A percentile compares a stretch with the other conserved stretches of the same genome.
Evolutionary conservation across 2,329 filamentous ascomycete species (phyloP).

Genomic region (Scorias spongiosa): DNA sequence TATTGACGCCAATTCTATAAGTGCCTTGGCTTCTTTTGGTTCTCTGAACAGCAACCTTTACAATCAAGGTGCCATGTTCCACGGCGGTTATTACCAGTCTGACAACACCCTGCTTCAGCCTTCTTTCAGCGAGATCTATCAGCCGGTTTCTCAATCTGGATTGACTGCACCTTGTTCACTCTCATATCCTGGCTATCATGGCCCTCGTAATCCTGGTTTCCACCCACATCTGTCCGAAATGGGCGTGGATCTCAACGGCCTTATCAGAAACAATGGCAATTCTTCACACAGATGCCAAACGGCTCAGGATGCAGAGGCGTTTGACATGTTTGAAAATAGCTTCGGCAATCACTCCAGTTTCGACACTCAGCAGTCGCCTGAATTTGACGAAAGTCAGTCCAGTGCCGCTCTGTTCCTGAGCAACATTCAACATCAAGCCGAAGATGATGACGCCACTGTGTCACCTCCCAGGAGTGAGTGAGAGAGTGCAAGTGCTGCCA

Average conservation of each 20-base stretch:
- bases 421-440: conserved; percentile 7
- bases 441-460: conserved; percentile 18
- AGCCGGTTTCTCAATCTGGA: neutral
- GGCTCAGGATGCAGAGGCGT: neutral
- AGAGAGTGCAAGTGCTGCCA: neutral
- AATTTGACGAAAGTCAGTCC: neutral
- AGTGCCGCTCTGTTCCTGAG: conserved; percentile 11
- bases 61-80: neutral
- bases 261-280: neutral
- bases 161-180: neutral
- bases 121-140: neutral
- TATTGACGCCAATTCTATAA: neutral
- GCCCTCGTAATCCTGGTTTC: neutral
- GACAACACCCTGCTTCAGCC: too few relatives aligned
- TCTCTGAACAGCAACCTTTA: neutral
- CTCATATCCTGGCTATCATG: neutral
- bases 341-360: conserved; percentile 1
- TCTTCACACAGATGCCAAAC: neutral
- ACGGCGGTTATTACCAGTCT: neutral
- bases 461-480: conserved; percentile 15
- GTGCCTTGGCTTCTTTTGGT: neutral
- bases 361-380: conserved; percentile 1
- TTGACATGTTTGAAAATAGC: conserved; percentile 3
- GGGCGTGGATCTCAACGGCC: neutral
- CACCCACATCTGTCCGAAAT: neutral